Evolutionary conservation across 305 asterid genomes (phyloP), one percentile per base, ranked within the genome.

Genomic region (Fraxinus angustifolia): DNA sequence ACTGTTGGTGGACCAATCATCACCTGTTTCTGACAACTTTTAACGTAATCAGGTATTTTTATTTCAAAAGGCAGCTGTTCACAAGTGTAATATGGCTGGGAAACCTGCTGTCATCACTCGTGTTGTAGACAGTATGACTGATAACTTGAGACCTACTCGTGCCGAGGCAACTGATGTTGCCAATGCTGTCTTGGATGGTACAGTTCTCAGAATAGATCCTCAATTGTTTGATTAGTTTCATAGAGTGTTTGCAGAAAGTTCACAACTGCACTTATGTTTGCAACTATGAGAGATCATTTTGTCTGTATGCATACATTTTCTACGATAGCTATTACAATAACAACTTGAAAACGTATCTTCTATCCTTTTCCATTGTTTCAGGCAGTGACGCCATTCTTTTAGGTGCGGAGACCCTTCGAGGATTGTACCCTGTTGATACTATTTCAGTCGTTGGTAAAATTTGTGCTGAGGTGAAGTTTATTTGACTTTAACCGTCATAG

Each of bases 161-260:
- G 98, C 98, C 21, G 98, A 94, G 91, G 98, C 98, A 76, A 94
- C 98, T 81, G 97, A 94, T 87, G 96, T 94, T 73, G 98, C 98
- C 68, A 94, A 93, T 78, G 96, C 96, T 76, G 96, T 93, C 23
- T 92, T 94, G 68, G 98, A 93, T 86, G 98, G 97, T 93, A 91
- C 58, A 33, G 33, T 81, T 84, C 77, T 79, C 58, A 68, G 34
- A 73, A 33, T 23, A 76, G 67, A 53, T 28, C 81, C 74, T 48
- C 16, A 38, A 31, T 76, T 78, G 17, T 76, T 68, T 38, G 36
- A 28, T 73, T 83, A 33, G 72, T 76, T 83, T 83, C 75, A 77
- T 33, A 53, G 21, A 50, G 23, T 3, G 2, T n/a, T 10, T 42
- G 77, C 53, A 75, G 34, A 62, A 17, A 56, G 7, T 30, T 60